A percentile compares a stretch with the other conserved stretches of the same genome.
phyloP scores from a whole-genome alignment of 495 filamentous ascomycete species.

The Hypoxylon subgilvum region DNA sequence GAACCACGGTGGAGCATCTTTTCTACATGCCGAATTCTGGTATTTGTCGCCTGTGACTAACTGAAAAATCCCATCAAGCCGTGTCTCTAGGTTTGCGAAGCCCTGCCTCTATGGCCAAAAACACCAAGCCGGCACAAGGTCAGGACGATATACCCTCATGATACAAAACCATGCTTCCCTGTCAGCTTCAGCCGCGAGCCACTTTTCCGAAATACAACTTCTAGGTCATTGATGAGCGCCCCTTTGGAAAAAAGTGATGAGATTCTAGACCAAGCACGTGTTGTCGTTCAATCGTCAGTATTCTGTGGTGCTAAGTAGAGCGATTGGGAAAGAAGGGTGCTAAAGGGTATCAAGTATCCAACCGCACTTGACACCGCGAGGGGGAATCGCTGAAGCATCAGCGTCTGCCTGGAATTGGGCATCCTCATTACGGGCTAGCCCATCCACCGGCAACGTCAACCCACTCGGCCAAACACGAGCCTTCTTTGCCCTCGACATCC shows the following conservation, averaged over 20 bases:
- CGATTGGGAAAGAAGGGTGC: background rate
- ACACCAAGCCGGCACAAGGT: constrained; percentile 13
- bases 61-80: constrained; percentile 24
- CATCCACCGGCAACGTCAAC: constrained; percentile 97
- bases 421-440: constrained; percentile 61
- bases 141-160: constrained; percentile 11
- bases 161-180: constrained; percentile 18
- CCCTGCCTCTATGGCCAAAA: constrained; percentile 30
- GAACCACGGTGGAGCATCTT: constrained; percentile 12
- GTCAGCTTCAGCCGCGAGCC: constrained; percentile 10
- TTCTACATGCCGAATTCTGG: constrained; percentile 38
- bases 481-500: constrained; percentile 96
- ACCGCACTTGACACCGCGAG: constrained; percentile 16
- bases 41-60: constrained; percentile 16
- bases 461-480: constrained; percentile 95
- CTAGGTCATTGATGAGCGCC: constrained; percentile 15
- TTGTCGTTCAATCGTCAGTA: constrained; percentile 34
- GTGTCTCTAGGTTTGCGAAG: constrained; percentile 21
- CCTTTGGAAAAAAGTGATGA: constrained; percentile 11
- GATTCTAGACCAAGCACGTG: constrained; percentile 28
- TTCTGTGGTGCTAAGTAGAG: constrained; percentile 8
- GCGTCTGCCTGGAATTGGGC: background rate
- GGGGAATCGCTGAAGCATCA: background rate
- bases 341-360: constrained; percentile 28
- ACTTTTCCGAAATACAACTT: constrained; percentile 12